Base-by-base conservation (phyloP, 257 asterid genomes). In the Penstemon davidsonii region DNA sequence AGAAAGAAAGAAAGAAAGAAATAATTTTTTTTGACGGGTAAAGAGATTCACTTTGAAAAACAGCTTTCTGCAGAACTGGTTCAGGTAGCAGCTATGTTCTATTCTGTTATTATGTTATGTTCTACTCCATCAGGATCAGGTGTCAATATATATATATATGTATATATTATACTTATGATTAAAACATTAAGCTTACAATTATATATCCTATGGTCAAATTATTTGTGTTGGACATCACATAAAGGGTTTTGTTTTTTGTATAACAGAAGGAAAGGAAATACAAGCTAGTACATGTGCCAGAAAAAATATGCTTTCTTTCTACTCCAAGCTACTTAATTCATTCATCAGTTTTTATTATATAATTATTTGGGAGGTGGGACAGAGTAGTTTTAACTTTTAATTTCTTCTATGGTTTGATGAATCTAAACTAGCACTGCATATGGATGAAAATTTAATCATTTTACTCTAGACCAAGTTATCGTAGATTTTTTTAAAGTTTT, bases 311-410 rank as follows among this genome's bases (percentile, higher is more conserved):
- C 70, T 63, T 55, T 71, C 39, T 40, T 70, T 25, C 46, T 8
- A 52, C 51, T 71, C 76, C 55, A 64, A 55, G 38, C 5, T 71
- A 10, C 15, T 62, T 15, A 15, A 15, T 15, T 25, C 33, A 25
- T 25, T 25, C 33, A 71, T 71, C 66, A 64, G 33, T 25, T 25
- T 25, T 71, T 7, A 13, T 18, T 11, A 15, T 15, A 15, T 15
- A 25, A 11, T 62, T 25, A 42, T 62, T 62, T 53, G 62, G 62
- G 33, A 43, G 55, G 45, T 70, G 44, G 68, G 51, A 60, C 10
- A 41, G 33, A 40, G 15, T 36, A 40, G 15, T 36, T 54, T 10
- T 3, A 15, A 15, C 10, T 38, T 72, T 40, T 62, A 8, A 44
- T 47, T 47, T 5, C 49, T 47, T 46, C 11, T 12, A 43, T 61